Percentiles rank a stretch among this genome's conserved stretches.
These are phyloP conservation scores for Phytophthora agathidicida DNA, from an alignment of 352 stramenopile species.

Conservation along the genomic window DNA sequence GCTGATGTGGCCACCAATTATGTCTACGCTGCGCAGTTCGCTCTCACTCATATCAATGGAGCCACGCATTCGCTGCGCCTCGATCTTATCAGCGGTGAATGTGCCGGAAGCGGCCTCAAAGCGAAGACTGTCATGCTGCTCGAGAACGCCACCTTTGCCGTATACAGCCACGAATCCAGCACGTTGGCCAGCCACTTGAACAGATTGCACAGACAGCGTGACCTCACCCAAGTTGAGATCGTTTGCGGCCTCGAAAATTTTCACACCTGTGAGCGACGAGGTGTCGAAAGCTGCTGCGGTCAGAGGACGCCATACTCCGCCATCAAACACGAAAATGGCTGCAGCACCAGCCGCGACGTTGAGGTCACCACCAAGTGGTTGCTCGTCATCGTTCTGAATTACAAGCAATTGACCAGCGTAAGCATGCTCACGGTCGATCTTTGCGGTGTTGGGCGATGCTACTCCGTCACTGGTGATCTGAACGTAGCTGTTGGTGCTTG, in stretches of 20 bases:
- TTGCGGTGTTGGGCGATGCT: conserved; percentile 31
- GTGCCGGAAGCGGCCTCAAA: conserved; percentile 60
- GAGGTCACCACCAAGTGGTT: conserved; percentile 53
- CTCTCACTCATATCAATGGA: conserved; percentile 85
- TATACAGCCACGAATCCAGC: conserved; percentile 71
- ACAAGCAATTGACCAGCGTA: conserved; percentile 70
- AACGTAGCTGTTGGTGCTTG: conserved; percentile 73
- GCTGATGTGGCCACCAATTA: conserved; percentile 77
- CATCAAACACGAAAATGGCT: conserved; percentile 79
- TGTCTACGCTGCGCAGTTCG: conserved; percentile 69
- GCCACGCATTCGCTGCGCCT: conserved; percentile 54
- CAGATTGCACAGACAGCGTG: conserved; percentile 65
- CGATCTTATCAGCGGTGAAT: conserved; percentile 50
- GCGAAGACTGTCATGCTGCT: conserved; percentile 57
- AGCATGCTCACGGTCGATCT: conserved; percentile 49
- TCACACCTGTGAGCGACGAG: conserved; percentile 60
- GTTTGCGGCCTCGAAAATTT: conserved; percentile 62
- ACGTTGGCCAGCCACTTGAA: conserved; percentile 65
- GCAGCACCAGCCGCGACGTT: conserved; percentile 53
- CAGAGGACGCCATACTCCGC: conserved; percentile 60
- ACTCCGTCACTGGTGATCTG: conserved; percentile 63
- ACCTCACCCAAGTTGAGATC: conserved; percentile 80
- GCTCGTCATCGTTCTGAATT: conserved; percentile 77
- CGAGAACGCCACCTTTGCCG: conserved; percentile 70
- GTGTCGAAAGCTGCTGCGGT: conserved; percentile 73